phyloP scores from a whole-genome alignment of 768 basidiomycete species.

The Lactarius psammicola region DNA sequence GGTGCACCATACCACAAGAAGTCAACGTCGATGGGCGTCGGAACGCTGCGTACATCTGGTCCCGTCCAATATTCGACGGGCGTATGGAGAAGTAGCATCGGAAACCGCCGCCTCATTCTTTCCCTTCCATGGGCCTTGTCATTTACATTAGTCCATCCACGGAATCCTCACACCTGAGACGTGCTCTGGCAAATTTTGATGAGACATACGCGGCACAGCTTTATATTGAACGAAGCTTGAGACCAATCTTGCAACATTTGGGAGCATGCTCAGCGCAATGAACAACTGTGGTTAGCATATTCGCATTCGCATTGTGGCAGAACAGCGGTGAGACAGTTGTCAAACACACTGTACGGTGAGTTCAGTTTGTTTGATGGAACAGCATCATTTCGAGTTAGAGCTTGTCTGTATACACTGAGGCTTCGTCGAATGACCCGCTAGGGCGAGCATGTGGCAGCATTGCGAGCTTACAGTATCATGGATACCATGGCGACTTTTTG shows the following conservation, averaged over 20 bases:
- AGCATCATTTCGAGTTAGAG: neutral
- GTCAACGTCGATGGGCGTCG: too few species aligned
- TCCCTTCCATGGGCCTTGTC: too few species aligned
- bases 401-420: neutral
- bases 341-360: neutral
- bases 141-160: too few species aligned
- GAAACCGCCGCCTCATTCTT: too few species aligned
- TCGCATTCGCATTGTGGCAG: neutral
- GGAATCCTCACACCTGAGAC: too few species aligned
- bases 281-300: neutral
- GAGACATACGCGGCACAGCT: too few species aligned
- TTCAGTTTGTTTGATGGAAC: neutral
- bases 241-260: neutral
- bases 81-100: too few species aligned
- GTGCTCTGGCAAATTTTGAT: too few species aligned
- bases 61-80: too few species aligned
- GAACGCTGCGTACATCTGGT: too few species aligned
- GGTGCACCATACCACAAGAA: too few species aligned
- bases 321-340: neutral
- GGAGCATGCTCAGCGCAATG: neutral
- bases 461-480: neutral
- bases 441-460: neutral
- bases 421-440: neutral
- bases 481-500: neutral
- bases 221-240: neutral